phyloP scores from a whole-genome alignment of 2,329 filamentous ascomycete genomes.

The Thielaviopsis musarum region DNA sequence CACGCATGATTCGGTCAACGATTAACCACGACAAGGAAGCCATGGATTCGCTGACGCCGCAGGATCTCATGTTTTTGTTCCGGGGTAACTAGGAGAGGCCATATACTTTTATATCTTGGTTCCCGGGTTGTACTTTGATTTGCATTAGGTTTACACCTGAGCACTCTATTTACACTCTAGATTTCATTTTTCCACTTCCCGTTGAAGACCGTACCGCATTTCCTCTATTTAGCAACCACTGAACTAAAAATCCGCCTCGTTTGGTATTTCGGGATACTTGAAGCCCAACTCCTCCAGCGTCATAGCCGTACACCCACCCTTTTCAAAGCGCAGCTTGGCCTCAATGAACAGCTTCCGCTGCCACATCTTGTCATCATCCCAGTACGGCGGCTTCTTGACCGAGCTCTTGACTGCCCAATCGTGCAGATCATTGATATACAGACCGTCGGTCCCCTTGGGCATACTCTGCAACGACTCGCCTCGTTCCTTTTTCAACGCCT shows the following conservation, averaged over 20 bases:
- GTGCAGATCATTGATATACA: constrained; percentile 53
- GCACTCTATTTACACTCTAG: neutral
- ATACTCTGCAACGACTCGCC: constrained; percentile 31
- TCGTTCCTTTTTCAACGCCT: constrained; percentile 32
- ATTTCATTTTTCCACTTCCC: too few relatives aligned
- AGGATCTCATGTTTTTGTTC: constrained; percentile 95
- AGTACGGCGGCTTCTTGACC: constrained; percentile 45
- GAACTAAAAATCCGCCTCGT: constrained; percentile 18
- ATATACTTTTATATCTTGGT: neutral
- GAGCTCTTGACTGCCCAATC: constrained; percentile 39
- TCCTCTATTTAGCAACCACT: too few relatives aligned
- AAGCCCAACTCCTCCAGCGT: constrained; percentile 59
- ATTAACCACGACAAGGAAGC: constrained; percentile 86
- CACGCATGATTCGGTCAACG: constrained; percentile 91
- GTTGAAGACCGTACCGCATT: too few relatives aligned
- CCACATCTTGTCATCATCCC: constrained; percentile 58
- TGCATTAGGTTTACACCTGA: neutral
- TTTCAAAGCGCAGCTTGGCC: constrained; percentile 57
- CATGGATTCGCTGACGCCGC: constrained; percentile 76
- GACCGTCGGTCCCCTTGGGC: constrained; percentile 41
- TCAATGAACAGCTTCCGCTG: constrained; percentile 48
- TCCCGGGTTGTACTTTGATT: neutral
- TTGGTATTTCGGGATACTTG: constrained; percentile 21
- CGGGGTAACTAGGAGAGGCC: constrained; percentile 36
- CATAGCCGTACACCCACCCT: constrained; percentile 44